Conservation (phyloP, 129 eudicot genomes). For the Tanacetum coccineum region DNA sequence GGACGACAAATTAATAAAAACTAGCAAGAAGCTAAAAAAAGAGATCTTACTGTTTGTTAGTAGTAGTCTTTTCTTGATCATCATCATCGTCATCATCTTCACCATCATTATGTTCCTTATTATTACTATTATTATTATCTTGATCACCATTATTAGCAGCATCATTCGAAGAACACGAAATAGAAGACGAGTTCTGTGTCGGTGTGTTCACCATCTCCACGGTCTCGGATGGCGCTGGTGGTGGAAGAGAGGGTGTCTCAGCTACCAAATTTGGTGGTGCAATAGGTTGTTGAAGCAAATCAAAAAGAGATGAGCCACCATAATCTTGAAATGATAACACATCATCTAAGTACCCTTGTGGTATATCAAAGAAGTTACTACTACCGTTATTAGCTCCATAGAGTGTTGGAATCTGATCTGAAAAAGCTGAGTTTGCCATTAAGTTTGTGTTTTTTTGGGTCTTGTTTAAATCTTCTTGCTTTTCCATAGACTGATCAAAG, state of each 20-base stretch:
- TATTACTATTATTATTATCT: slow-evolving; percentile 26
- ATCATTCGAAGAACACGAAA: slow-evolving; percentile 73
- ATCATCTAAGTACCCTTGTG: slow-evolving; percentile 46
- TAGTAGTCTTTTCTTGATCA: slow-evolving; percentile 47
- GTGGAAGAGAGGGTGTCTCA: slow-evolving; percentile 19
- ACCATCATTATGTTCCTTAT: slow-evolving; percentile 23
- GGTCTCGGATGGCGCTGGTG: slow-evolving; percentile 32
- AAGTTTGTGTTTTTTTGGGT: slow-evolving; percentile 13
- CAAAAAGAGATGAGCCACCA: slow-evolving; percentile 38
- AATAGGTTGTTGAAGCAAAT: slow-evolving; percentile 39
- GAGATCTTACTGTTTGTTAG: slow-evolving; percentile 55
- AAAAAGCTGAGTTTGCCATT: slow-evolving; percentile 38
- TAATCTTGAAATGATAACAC: slow-evolving; percentile 46
- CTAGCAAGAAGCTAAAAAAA: background rate
- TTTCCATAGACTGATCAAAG: slow-evolving; percentile 51
- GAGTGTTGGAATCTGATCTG: slow-evolving; percentile 50
- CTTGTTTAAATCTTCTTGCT: slow-evolving; percentile 22
- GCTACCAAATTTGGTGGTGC: slow-evolving; percentile 13
- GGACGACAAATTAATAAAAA: too few species aligned
- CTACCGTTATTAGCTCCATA: slow-evolving; percentile 13
- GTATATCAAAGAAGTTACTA: slow-evolving; percentile 36
- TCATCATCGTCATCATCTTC: slow-evolving; percentile 33
- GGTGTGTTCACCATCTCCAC: slow-evolving; percentile 61
- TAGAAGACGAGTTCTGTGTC: slow-evolving; percentile 66
- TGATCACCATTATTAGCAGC: slow-evolving; percentile 50